phyloP scores from a whole-genome alignment of 1,284 basidiomycete genomes.

The Malassezia slooffiae region DNA sequence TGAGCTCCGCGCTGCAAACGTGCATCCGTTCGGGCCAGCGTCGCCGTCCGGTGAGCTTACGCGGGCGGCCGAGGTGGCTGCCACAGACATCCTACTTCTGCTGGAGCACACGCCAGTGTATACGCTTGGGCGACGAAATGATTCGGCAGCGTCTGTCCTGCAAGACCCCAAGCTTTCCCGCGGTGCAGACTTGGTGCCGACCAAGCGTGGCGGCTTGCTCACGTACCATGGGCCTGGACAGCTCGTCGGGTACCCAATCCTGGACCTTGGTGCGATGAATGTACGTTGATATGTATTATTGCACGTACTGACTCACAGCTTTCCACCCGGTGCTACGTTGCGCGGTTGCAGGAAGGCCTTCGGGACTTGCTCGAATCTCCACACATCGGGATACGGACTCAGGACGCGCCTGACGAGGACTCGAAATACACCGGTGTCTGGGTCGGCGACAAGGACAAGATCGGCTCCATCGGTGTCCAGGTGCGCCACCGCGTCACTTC shows the following conservation, averaged over 20 bases:
- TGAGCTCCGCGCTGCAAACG: conserved; percentile 59
- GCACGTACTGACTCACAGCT: conserved; percentile 15
- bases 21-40: conserved; percentile 68
- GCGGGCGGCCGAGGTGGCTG: conserved; percentile 34
- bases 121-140: conserved; percentile 65
- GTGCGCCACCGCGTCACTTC: conserved; percentile 83
- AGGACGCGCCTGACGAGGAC: conserved; percentile 22
- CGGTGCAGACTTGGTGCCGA: conserved; percentile 74
- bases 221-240: conserved; percentile 98
- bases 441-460: conserved; percentile 54
- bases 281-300: conserved; percentile 48
- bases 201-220: conserved; percentile 77
- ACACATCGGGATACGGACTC: conserved; percentile 45
- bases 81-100: conserved; percentile 51
- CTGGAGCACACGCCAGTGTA: conserved; percentile 81
- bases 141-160: conserved; percentile 54
- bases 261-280: conserved; percentile 61
- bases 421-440: conserved; percentile 37
- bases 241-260: conserved; percentile 83
- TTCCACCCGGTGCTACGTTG: conserved; percentile 60
- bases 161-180: too few relatives aligned
- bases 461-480: conserved; percentile 92
- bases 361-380: conserved; percentile 54
- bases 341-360: conserved; percentile 57
- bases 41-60: conserved; percentile 53